Base-by-base conservation (phyloP, 106 monocot species). In the Dendrobium catenatum region DNA sequence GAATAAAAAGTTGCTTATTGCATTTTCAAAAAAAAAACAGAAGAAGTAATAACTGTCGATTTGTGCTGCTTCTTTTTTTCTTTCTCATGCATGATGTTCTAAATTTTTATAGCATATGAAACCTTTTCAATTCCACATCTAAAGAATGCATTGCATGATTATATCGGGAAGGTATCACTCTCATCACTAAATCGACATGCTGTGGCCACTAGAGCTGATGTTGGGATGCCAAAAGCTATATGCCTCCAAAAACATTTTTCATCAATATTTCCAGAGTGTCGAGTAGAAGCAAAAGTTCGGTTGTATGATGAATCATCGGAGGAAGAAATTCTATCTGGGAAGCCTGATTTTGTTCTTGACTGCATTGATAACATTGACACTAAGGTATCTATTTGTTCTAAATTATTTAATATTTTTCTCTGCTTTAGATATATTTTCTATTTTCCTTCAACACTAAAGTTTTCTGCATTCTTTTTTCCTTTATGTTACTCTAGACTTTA, bases 341-440 rank as follows among this genome's bases (percentile, higher is more conserved):
- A 87, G 19, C 98, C 98, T 77, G 95, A 95, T 82, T 98, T 89
- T 86, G 89, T 98, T 81, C 92, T 98, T 74, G 98, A 98, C 83
- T 98, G 95, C 88, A 98, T 98, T 73, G 98, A 98, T 87, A 98
- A 98, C 73, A 98, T 98, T 80, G 98, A 98, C 75, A 98, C 98
- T 13, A 98, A 98, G 89, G 98, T 98, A 81, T 10, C 72, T 80
- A 20, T 6, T 44, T 43, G 74, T 74, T 74, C 43, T n/a, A 20
- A 20, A 13, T 43, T 42, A 29, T 44, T 70, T 70, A 26, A 24
- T 66, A 26, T 66, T 66, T 66, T 6, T 66, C 7, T 24, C 37
- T 37, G 15, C 70, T 70, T 29, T 9, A 24, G 70, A 33, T 70
- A 4, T 70, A 37, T 27, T 46, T 68, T 68, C 26, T 64, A 7